Percentiles rank a stretch among this genome's conserved stretches.
phyloP scores from a whole-genome alignment of 306 rosid genomes.

The Trifolium repens region DNA sequence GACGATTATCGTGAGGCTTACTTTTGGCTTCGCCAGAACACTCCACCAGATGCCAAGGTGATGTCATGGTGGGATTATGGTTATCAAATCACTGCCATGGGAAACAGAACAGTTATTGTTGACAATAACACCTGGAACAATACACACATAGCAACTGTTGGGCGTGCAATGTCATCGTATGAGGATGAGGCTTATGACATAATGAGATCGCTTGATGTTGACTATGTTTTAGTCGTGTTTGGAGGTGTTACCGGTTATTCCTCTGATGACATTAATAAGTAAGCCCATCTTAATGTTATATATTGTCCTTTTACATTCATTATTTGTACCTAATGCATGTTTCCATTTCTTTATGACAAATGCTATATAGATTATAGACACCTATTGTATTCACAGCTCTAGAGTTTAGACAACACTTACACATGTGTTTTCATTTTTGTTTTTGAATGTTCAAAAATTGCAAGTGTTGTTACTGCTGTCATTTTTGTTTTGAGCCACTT shows the following conservation, averaged over 20 bases:
- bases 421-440: conserved; percentile 30
- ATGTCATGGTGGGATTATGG: conserved; percentile 99
- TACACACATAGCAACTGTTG: conserved; percentile 99
- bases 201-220: conserved; percentile 91
- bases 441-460: conserved; percentile 25
- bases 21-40: conserved; percentile 98
- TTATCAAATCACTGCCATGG: conserved; percentile 98
- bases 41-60: conserved; percentile 95
- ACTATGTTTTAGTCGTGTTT: conserved; percentile 94
- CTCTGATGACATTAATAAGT: conserved; percentile 99
- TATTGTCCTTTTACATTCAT: conserved; percentile 22
- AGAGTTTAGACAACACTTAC: conserved; percentile 11
- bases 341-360: conserved; percentile 15
- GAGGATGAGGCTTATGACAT: conserved; percentile 97
- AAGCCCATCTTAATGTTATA: conserved; percentile 49
- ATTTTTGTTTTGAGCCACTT: conserved; percentile 21
- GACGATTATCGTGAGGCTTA: conserved; percentile 99
- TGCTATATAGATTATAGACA: conserved; percentile 3
- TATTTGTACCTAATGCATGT: conserved; percentile 20
- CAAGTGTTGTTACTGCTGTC: not conserved
- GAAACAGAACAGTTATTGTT: conserved; percentile 97
- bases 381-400: conserved; percentile 14
- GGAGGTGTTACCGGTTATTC: conserved; percentile 99
- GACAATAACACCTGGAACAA: conserved; percentile 99
- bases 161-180: conserved; percentile 99